phyloP scores from a whole-genome alignment of 345 rosid species.

The Eucalyptus polyanthemos region DNA sequence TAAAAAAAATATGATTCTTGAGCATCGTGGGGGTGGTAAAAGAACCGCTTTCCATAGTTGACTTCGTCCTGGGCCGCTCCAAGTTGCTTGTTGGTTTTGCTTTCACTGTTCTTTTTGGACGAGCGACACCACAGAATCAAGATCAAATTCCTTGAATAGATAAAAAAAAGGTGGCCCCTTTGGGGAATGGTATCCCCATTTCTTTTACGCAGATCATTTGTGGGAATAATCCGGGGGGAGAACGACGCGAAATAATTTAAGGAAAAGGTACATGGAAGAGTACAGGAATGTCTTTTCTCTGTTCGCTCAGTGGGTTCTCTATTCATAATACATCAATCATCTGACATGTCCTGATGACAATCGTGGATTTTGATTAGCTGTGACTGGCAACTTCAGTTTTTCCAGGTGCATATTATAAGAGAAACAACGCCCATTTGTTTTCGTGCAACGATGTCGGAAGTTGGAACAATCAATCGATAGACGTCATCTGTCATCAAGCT shows the following conservation, averaged over 20 bases:
- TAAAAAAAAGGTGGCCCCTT: neutral
- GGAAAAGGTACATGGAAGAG: conserved; percentile 1
- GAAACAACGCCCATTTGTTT: neutral
- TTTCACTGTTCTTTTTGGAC: neutral
- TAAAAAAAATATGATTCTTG: neutral
- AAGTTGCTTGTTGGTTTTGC: neutral
- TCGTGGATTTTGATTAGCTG: neutral
- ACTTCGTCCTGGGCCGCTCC: neutral
- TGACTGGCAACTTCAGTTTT: neutral
- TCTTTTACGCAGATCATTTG: neutral
- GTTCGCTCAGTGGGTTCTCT: neutral
- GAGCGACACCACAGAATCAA: neutral
- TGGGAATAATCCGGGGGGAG: conserved; percentile 17
- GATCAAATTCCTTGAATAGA: neutral
- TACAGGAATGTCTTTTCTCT: neutral
- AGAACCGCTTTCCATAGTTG: neutral
- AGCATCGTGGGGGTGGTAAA: neutral
- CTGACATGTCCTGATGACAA: neutral
- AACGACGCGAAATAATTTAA: conserved; percentile 1
- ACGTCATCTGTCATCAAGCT: neutral
- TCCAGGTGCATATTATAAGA: neutral
- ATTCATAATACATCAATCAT: neutral
- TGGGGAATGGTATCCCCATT: neutral
- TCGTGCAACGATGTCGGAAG: neutral
- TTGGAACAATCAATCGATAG: neutral